Evolutionary conservation across 176 grass and related monocot genomes (phyloP).

Genomic region (Ensete ventricosum): DNA sequence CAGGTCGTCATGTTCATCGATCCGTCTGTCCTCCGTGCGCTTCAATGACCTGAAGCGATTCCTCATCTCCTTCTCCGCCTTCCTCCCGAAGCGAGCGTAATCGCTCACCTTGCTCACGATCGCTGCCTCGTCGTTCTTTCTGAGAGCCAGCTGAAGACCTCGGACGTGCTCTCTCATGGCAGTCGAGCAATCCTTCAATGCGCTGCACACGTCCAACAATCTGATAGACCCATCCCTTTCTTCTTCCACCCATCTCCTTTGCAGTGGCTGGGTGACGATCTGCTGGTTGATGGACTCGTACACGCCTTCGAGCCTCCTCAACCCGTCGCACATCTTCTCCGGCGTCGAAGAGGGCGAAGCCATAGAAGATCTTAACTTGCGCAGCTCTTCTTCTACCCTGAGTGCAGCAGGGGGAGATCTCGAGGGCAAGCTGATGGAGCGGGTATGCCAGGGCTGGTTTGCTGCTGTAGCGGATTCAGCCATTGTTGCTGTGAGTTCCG

Average conservation of each 20-base stretch:
- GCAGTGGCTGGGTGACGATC: background rate
- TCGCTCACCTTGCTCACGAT: conserved; percentile 4
- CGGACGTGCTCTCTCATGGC: conserved; percentile 18
- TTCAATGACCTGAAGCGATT: background rate
- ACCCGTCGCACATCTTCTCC: background rate
- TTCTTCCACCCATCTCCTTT: conserved; percentile 24
- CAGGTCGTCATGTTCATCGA: background rate
- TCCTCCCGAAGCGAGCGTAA: conserved; percentile 19
- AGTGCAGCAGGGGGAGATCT: background rate
- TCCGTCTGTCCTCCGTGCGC: background rate
- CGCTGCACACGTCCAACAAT: conserved; percentile 17
- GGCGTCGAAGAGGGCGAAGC: conserved; percentile 4
- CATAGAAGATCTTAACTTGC: background rate
- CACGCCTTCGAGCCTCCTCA: conserved; percentile 10
- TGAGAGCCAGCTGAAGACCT: conserved; percentile 3
- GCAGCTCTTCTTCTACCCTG: background rate
- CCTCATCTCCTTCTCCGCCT: conserved; percentile 6
- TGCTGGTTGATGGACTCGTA: conserved; percentile 12
- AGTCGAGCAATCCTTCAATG: background rate
- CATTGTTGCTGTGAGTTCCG: background rate
- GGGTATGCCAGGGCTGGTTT: conserved; percentile 12
- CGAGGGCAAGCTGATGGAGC: conserved; percentile 24
- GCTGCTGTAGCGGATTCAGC: background rate
- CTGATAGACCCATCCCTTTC: conserved; percentile 12
- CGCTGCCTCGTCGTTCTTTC: conserved; percentile 6